Evolutionary conservation across 805 yeast species (phyloP), one percentile per base, ranked within the genome.

Genomic region (Metschnikowia baotianmanensis): DNA sequence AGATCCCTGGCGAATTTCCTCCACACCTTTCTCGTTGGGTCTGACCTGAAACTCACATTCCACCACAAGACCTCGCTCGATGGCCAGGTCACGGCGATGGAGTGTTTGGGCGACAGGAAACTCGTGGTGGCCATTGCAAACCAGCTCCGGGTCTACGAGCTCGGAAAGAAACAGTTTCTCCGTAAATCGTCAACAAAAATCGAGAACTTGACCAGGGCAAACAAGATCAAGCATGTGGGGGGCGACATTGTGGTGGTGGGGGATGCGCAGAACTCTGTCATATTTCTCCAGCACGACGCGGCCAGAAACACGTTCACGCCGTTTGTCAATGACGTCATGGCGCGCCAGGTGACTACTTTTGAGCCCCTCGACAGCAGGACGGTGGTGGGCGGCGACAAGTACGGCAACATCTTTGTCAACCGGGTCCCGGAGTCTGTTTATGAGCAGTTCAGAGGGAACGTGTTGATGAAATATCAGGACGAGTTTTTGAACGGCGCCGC

Each of bases 381-480:
- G 0, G 77, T 85, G 1, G 66, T 84, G 29, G 87, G 86, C 1
- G 96, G 96, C 11, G 98, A 93, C 58, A 82, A 81, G 55, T 88
- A 85, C 62, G 97, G 98, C 0, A 86, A 83, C 51, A 34, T 89
- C 0, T 80, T 83, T 61, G 74, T 86, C 1, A 62, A 87, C 29
- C 66, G 96, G 43, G 61, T 83, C 29, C 77, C 83, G 0, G 62
- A 63, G n/a, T 63, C 69, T 4, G 66, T 71, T 0, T 73, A 82
- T 0, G 61, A 65, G 31, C 57, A 71, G 30, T 61, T 78, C 18
- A 82, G 76, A 43, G 75, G 71, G 36, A 86, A 81, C 12, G 50
- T 65, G 16, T 34, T 58, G n/a, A 56, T 59, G 44, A 45, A 36
- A 17, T 53, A 50, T 36, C 63, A 56, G 32, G 71, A 63, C 11